A percentile compares a stretch with the other conserved stretches of the same genome.
Conservation (phyloP, 2,329 filamentous ascomycete genomes). For the Trichoderma koningii region DNA sequence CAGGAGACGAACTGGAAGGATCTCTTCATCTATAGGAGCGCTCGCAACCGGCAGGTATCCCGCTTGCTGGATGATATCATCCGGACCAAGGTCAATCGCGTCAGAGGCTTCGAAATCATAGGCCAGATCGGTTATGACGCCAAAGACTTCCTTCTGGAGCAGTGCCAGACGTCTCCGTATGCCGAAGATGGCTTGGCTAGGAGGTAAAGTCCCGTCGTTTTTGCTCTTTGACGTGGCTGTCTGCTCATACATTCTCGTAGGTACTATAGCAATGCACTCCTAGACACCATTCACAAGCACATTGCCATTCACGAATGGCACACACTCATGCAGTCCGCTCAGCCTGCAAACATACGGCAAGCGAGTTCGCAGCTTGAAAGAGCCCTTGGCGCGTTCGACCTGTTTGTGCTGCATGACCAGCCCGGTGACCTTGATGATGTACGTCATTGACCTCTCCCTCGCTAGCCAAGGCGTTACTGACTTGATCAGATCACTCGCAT, state of each 20-base stretch:
- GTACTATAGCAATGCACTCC: slow-evolving; percentile 72
- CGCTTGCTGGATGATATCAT: slow-evolving; percentile 68
- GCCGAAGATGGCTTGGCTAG: slow-evolving; percentile 76
- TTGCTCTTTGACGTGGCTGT: neutral
- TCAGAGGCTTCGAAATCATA: slow-evolving; percentile 70
- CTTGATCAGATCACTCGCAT: slow-evolving; percentile 57
- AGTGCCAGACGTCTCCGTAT: slow-evolving; percentile 61
- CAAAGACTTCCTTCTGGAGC: slow-evolving; percentile 76
- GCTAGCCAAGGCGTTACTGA: slow-evolving; percentile 21
- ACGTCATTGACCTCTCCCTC: slow-evolving; percentile 34
- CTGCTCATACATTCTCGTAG: slow-evolving; percentile 44
- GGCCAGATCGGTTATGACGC: slow-evolving; percentile 78
- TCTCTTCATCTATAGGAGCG: slow-evolving; percentile 61
- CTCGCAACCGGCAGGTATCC: slow-evolving; percentile 54
- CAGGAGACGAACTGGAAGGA: slow-evolving; percentile 72
- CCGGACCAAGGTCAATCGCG: slow-evolving; percentile 66
- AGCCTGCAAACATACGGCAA: slow-evolving; percentile 39
- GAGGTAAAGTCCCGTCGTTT: slow-evolving; percentile 45
- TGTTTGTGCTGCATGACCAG: slow-evolving; percentile 78
- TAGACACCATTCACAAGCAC: slow-evolving; percentile 79
- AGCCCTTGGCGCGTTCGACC: slow-evolving; percentile 79
- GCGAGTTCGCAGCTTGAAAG: slow-evolving; percentile 61
- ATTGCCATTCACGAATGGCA: slow-evolving; percentile 78
- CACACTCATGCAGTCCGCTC: slow-evolving; percentile 39
- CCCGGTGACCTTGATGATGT: slow-evolving; percentile 75